These are phyloP conservation scores for Fraxinus anomala DNA, from an alignment of 257 asterid species.

Conservation along the genomic window DNA sequence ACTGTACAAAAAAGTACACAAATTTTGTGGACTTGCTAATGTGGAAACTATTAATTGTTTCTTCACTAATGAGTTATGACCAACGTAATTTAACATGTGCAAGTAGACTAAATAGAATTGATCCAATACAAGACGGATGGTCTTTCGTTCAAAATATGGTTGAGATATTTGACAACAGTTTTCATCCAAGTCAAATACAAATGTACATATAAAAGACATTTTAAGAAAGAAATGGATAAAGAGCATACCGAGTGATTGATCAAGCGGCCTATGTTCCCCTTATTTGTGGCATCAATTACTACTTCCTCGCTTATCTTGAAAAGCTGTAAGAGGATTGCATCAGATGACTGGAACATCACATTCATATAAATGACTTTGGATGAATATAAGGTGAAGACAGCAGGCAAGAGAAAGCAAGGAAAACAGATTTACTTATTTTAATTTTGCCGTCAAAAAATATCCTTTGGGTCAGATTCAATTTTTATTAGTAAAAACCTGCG, in stretches of 20 bases:
- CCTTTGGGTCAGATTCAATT: not conserved
- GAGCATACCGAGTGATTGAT: conserved; percentile 90
- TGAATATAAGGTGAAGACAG: not conserved
- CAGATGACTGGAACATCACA: conserved; percentile 6
- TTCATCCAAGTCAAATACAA: conserved; percentile 11
- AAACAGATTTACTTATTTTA: not conserved
- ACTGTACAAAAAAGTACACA: not conserved
- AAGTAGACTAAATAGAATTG: not conserved
- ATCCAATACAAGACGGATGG: not conserved
- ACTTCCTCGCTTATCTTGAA: conserved; percentile 91
- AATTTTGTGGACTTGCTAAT: not conserved
- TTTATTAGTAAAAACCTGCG: not conserved
- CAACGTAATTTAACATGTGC: not conserved
- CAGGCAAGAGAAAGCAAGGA: not conserved
- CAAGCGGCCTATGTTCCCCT: conserved; percentile 94
- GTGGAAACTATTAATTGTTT: not conserved
- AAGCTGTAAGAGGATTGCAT: conserved; percentile 61
- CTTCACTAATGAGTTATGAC: not conserved
- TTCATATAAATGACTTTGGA: conserved; percentile 2
- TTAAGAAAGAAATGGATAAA: conserved; percentile 11
- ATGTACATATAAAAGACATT: not conserved
- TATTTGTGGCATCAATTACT: conserved; percentile 86
- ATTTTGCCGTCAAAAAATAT: not conserved
- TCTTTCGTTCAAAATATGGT: not conserved
- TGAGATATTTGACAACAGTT: not conserved